Evolutionary conservation across 768 basidiomycete species (phyloP).

Genomic region (Lepiota venenata): DNA sequence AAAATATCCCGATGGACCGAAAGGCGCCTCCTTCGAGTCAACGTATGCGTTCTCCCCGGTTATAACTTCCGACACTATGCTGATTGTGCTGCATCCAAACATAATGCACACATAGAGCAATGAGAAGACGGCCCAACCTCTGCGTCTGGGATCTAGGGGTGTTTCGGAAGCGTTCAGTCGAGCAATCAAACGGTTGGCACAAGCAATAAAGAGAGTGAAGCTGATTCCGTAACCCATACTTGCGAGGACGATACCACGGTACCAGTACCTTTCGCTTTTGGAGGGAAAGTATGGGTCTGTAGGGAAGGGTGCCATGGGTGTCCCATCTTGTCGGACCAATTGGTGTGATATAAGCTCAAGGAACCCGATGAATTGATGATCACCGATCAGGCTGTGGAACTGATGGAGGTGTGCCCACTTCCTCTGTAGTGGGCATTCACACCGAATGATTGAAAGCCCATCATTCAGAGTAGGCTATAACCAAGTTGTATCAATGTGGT

Average conservation of each 20-base stretch:
- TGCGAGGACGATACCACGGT: not conserved
- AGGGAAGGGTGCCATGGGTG: not conserved
- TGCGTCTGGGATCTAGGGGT: not conserved
- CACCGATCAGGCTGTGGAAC: too few species aligned
- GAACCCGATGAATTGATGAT: too few species aligned
- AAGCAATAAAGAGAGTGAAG: constrained; percentile 2
- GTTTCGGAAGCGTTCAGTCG: not conserved
- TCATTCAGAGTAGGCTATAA: too few species aligned
- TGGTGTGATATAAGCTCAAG: not conserved
- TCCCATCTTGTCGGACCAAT: not conserved
- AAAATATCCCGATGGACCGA: not conserved
- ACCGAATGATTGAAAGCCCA: too few species aligned
- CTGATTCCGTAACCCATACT: constrained; percentile 1
- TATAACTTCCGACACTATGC: not conserved
- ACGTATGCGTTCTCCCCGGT: constrained; percentile 1
- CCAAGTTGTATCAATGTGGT: too few species aligned
- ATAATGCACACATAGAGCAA: constrained; percentile 1
- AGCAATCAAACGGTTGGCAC: not conserved
- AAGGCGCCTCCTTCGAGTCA: not conserved
- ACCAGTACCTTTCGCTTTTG: constrained; percentile 3
- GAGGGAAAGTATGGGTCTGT: not conserved
- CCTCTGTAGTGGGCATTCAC: too few species aligned
- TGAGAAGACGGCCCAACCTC: not conserved
- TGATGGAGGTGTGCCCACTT: too few species aligned
- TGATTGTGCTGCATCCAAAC: constrained; percentile 1